Percentiles rank a stretch among this genome's conserved stretches.
Conservation (phyloP, 2,329 filamentous ascomycete genomes). For the Diaporthe sp. region DNA sequence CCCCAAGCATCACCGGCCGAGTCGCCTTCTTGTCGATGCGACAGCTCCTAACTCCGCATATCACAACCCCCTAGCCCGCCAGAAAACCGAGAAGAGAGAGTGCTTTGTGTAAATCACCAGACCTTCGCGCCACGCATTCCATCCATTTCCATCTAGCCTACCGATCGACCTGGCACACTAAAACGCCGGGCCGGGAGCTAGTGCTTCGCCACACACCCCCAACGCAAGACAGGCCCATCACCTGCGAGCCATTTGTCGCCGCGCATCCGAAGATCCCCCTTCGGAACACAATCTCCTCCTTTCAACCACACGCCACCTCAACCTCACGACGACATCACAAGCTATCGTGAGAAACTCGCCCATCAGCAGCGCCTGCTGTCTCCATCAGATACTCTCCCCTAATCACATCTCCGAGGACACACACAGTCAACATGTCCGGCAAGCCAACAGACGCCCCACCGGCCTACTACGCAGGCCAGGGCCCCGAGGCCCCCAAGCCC, state of each 20-base stretch:
- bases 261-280: conserved; percentile 2
- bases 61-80: not conserved
- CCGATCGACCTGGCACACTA: conserved; percentile 21
- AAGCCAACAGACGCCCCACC: conserved; percentile 38
- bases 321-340: not conserved
- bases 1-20: not conserved
- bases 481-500: conserved; percentile 37
- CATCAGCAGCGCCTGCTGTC: not conserved
- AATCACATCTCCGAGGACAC: not conserved
- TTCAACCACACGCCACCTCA: not conserved
- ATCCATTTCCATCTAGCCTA: not conserved
- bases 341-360: not conserved
- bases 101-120: not conserved
- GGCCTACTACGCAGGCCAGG: conserved; percentile 35
- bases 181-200: conserved; percentile 29
- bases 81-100: not conserved
- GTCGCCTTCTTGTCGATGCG: not conserved
- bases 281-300: not conserved
- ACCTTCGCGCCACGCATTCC: conserved; percentile 13
- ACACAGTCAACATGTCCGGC: conserved; percentile 32
- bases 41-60: not conserved
- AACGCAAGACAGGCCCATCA: conserved; percentile 4
- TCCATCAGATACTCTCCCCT: not conserved
- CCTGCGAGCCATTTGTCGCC: conserved; percentile 9
- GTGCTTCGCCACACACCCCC: conserved; percentile 27